phyloP scores from a whole-genome alignment of 441 rosid species.

The Jatropha multifida region DNA sequence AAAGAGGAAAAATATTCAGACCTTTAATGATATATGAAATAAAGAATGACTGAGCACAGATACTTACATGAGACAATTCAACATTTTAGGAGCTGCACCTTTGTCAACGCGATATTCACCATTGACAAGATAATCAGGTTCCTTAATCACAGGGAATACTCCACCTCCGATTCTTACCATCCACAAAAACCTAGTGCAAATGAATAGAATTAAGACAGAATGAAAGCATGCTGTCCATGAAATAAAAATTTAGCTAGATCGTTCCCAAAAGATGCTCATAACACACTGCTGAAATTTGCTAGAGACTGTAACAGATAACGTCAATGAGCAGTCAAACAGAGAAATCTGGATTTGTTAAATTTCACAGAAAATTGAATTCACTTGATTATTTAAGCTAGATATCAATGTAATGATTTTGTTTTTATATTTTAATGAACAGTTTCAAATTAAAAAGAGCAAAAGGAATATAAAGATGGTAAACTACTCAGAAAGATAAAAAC shows the following conservation, averaged over 20 bases:
- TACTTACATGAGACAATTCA: slow-evolving; percentile 98
- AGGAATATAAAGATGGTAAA: not conserved
- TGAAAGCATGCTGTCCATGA: not conserved
- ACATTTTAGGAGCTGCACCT: slow-evolving; percentile 96
- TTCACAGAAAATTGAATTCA: too few species aligned
- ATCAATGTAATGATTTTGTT: not conserved
- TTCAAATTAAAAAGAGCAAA: not conserved
- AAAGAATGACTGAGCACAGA: slow-evolving; percentile 13
- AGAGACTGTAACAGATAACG: not conserved
- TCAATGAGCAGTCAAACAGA: not conserved
- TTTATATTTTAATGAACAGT: not conserved
- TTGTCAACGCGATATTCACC: slow-evolving; percentile 99
- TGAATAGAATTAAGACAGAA: slow-evolving; percentile 13
- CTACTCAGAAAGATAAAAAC: not conserved
- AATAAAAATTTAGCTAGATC: not conserved
- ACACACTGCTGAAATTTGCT: not conserved
- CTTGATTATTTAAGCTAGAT: too few species aligned
- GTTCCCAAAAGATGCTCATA: not conserved
- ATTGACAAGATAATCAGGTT: slow-evolving; percentile 95
- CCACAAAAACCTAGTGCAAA: slow-evolving; percentile 77
- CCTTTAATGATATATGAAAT: not conserved
- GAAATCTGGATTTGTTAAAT: not conserved
- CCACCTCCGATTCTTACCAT: slow-evolving; percentile 99
- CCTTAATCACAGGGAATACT: slow-evolving; percentile 96
- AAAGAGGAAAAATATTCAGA: not conserved